Conservation (phyloP, 805 yeast genomes). For the Zygosaccharomyces gambellarensis region DNA sequence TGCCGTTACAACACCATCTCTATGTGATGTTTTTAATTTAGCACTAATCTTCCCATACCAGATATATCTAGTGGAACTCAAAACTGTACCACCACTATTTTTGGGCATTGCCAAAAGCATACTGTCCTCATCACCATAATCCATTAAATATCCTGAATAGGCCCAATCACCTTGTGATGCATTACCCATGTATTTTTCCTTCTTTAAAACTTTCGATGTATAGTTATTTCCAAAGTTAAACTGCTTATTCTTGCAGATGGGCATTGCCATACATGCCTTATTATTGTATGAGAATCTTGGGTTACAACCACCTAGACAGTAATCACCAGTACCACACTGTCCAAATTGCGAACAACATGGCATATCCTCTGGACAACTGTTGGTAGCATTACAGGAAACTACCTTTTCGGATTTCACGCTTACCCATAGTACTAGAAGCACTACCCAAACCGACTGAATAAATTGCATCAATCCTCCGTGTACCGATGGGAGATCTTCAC, state of each 20-base stretch:
- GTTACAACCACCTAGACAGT: constrained; percentile 85
- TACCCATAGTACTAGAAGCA: background rate
- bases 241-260: constrained; percentile 53
- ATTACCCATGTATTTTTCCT: constrained; percentile 61
- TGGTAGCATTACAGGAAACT: constrained; percentile 47
- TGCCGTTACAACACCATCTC: constrained; percentile 78
- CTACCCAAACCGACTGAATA: background rate
- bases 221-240: constrained; percentile 40
- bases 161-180: constrained; percentile 63
- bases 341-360: constrained; percentile 90
- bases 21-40: constrained; percentile 66
- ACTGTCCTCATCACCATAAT: constrained; percentile 48
- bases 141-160: constrained; percentile 51
- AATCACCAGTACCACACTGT: constrained; percentile 66
- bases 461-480: background rate
- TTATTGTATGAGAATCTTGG: constrained; percentile 56
- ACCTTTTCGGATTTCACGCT: constrained; percentile 7
- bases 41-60: constrained; percentile 86
- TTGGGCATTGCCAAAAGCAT: constrained; percentile 75
- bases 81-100: constrained; percentile 66
- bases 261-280: constrained; percentile 81
- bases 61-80: constrained; percentile 70
- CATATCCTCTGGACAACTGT: constrained; percentile 63
- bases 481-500: background rate
- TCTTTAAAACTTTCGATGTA: constrained; percentile 32